Conservation (phyloP, 208 protist species). For the Wallacemonas sp. region DNA sequence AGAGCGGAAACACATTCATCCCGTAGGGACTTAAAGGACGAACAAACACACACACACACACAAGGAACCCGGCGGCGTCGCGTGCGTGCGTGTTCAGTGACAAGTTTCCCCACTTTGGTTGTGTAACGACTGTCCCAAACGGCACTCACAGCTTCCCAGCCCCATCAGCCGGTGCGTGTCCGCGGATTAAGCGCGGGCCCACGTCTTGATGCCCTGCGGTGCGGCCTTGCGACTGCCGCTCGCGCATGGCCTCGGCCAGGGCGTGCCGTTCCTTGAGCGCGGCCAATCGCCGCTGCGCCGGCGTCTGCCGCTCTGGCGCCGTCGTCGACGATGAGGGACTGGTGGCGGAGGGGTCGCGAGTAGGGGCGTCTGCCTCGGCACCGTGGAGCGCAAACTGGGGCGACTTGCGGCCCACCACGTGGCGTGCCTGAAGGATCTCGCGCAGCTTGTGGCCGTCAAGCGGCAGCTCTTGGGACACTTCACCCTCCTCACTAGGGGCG, state of each 20-base stretch:
- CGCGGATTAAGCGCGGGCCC: conserved; percentile 63
- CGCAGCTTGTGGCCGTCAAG: conserved; percentile 73
- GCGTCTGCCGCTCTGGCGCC: conserved; percentile 9
- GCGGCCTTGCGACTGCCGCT: conserved; percentile 32
- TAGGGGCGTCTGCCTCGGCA: background rate
- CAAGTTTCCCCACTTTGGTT: background rate
- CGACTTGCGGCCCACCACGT: conserved; percentile 40
- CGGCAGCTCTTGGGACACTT: background rate
- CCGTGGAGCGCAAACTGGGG: conserved; percentile 20
- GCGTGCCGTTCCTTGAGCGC: conserved; percentile 82
- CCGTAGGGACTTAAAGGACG: too few relatives aligned
- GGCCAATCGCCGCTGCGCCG: conserved; percentile 51
- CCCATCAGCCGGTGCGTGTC: conserved; percentile 43
- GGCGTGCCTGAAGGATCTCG: conserved; percentile 47
- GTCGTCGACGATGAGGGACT: background rate
- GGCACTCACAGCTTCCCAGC: background rate
- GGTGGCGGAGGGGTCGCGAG: background rate
- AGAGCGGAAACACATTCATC: too few relatives aligned
- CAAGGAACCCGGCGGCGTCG: too few relatives aligned
- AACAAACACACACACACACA: too few relatives aligned
- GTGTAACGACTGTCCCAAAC: background rate
- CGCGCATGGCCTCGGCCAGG: conserved; percentile 35
- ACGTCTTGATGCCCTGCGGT: conserved; percentile 17
- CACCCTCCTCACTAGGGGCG: background rate
- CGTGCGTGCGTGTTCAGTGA: too few relatives aligned